A percentile compares a stretch with the other conserved stretches of the same genome.
These are phyloP conservation scores for Iberis amara DNA, from an alignment of 441 rosid species.

Conservation along the genomic window DNA sequence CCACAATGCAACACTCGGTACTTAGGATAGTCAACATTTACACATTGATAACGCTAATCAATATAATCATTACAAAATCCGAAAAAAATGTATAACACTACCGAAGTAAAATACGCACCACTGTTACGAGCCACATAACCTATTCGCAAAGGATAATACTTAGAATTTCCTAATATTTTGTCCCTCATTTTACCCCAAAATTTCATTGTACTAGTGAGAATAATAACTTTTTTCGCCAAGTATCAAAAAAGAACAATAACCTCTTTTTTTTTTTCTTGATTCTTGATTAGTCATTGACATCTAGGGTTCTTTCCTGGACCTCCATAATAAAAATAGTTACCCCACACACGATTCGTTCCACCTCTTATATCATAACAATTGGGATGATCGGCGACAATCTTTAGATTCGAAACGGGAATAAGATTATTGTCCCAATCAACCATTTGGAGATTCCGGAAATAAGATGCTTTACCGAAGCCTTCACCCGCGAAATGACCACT, in stretches of 20 bases:
- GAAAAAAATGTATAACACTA: slow-evolving; percentile 9
- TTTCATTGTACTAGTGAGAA: slow-evolving; percentile 8
- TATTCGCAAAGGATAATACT: too few relatives aligned
- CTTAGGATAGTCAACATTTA: slow-evolving; percentile 9
- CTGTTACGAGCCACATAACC: slow-evolving; percentile 10
- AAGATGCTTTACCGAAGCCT: slow-evolving; percentile 85
- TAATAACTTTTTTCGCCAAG: slow-evolving; percentile 8
- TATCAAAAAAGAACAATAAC: too few relatives aligned
- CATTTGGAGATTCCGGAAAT: slow-evolving; percentile 74
- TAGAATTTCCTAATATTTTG: slow-evolving; percentile 16
- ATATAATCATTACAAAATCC: slow-evolving; percentile 11
- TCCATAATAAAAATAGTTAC: slow-evolving; percentile 87
- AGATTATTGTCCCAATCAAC: slow-evolving; percentile 96
- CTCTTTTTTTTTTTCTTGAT: too few relatives aligned
- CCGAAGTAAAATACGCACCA: slow-evolving; percentile 9
- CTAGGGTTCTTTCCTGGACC: slow-evolving; percentile 86
- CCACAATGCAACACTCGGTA: slow-evolving; percentile 9
- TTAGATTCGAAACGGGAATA: slow-evolving; percentile 55
- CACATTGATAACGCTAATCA: slow-evolving; percentile 12
- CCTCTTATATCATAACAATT: slow-evolving; percentile 86
- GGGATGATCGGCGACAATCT: slow-evolving; percentile 77
- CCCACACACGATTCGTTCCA: slow-evolving; percentile 84
- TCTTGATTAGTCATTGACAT: slow-evolving; percentile 27
- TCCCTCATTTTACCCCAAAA: slow-evolving; percentile 17
- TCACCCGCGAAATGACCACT: slow-evolving; percentile 91